Evolutionary conservation across 768 basidiomycete species (phyloP), one percentile per base, ranked within the genome.

Genomic region (Vishniacozyma victoriae): DNA sequence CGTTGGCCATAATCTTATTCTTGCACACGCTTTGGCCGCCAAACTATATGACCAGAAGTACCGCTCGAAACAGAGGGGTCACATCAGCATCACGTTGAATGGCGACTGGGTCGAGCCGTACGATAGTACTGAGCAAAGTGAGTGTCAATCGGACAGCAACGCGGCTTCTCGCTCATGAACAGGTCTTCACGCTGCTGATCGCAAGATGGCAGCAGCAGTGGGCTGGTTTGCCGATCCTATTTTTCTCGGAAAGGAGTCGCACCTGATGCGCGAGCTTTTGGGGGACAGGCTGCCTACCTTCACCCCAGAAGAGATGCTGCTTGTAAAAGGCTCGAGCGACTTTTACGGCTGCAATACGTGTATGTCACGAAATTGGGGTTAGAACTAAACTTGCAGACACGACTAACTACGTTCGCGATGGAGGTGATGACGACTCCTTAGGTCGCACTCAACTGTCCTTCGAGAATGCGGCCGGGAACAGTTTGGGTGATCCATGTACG

Each of bases 41-140:
- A 80, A 83, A 60, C 52, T 80, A 14, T 86, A 85, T 62, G 79
- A 82, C 27, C 77, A 80, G 24, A 71, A 80, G 43, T 86, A 80
- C 76, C 80, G 83, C 69, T 55, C 75, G 4, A 69, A 51, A 1
- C 83, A 85, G 64, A 73, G 76, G 12, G 85, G 83, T 22, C 72
- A 77, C 55, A 83, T 85, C 59, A 83, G 83, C n/a, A 84, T 86
- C 61, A 85, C 84, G 0, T 74, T 85, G 35, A 85, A 85, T 57
- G 80, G 83, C 12, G 81, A 83, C 65, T 84, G 81, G 81, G 75
- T 78, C 33, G 79, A 82, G 68, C 84, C 85, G 5, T 85, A 80
- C 51, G 82, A 84, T 56, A 77, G 83, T 55, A 76, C 67, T 37
- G 80, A 78, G 13, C 79, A 80, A 59, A 84, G 84, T 85, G 59